Percentiles rank a stretch among this genome's conserved stretches.
These are phyloP conservation scores for Pouteria glomerata DNA, from an alignment of 148 eudicot species.

Conservation along the genomic window DNA sequence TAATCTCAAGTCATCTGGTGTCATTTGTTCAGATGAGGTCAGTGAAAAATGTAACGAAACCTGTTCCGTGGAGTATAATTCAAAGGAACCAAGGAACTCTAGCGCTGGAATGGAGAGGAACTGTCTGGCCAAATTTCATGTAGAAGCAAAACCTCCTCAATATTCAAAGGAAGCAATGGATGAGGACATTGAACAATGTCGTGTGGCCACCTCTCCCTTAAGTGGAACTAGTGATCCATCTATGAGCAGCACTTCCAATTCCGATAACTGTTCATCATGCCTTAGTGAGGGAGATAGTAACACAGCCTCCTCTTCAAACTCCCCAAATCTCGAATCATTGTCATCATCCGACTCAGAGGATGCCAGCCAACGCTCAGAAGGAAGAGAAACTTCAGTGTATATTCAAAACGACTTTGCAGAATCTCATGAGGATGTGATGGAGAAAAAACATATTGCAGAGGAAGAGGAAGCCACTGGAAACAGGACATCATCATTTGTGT, in stretches of 20 bases:
- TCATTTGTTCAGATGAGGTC: conserved; percentile 31
- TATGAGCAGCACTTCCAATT: conserved; percentile 59
- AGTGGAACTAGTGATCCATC: conserved; percentile 41
- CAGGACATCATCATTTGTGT: conserved; percentile 16
- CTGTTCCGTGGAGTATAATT: conserved; percentile 21
- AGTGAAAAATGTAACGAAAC: conserved; percentile 21
- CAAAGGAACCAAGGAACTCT: conserved; percentile 9
- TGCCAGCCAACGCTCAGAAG: conserved; percentile 60
- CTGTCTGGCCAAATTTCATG: conserved; percentile 9
- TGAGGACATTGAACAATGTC: conserved; percentile 36
- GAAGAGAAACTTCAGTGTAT: conserved; percentile 42
- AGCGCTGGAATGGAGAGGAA: conserved; percentile 10
- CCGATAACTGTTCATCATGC: conserved; percentile 89
- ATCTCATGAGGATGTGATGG: conserved; percentile 30
- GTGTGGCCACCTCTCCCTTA: conserved; percentile 29
- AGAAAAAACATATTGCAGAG: conserved; percentile 17
- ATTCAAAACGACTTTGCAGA: conserved; percentile 27
- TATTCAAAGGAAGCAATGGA: conserved; percentile 26
- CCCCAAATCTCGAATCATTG: conserved; percentile 56
- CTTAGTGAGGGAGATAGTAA: conserved; percentile 89
- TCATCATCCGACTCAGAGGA: conserved; percentile 88
- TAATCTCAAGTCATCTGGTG: conserved; percentile 29
- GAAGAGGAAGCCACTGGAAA: conserved; percentile 24
- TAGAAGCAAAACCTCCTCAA: conserved; percentile 17
- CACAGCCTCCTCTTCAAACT: conserved; percentile 54